phyloP scores from a whole-genome alignment of 768 basidiomycete genomes.

The Collybia nuda region DNA sequence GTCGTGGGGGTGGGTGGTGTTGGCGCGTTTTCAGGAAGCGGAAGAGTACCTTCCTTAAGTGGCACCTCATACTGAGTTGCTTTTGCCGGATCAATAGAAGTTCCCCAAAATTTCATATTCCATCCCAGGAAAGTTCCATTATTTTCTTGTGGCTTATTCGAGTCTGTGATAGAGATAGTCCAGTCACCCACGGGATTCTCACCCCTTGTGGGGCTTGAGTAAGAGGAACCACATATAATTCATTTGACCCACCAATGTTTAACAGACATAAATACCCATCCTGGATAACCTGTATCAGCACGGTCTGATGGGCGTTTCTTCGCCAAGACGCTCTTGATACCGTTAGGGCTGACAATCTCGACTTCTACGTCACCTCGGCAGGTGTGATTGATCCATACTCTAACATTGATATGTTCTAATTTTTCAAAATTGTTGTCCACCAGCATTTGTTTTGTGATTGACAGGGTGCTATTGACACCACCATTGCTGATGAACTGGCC shows the following conservation, averaged over 20 bases:
- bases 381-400: conserved; percentile 90
- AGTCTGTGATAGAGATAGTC: conserved; percentile 87
- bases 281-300: conserved; percentile 72
- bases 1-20: conserved; percentile 35
- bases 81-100: conserved; percentile 69
- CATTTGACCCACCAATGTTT: conserved; percentile 84
- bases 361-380: conserved; percentile 92
- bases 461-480: conserved; percentile 65
- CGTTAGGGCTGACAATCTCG: conserved; percentile 80
- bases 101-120: conserved; percentile 93
- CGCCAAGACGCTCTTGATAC: conserved; percentile 83
- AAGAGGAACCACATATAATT: conserved; percentile 5
- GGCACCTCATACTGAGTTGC: conserved; percentile 65
- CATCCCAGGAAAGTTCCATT: conserved; percentile 82
- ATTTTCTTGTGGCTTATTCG: conserved; percentile 48
- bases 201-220: conserved; percentile 59
- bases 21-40: conserved; percentile 38
- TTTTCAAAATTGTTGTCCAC: conserved; percentile 75
- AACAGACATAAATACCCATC: conserved; percentile 98
- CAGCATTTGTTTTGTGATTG: conserved; percentile 67
- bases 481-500: conserved; percentile 65
- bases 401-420: conserved; percentile 90
- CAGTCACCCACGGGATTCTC: conserved; percentile 90
- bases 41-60: conserved; percentile 47
- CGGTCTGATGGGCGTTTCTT: conserved; percentile 66